Evolutionary conservation across 805 yeast genomes (phyloP).

Genomic region (Ogataea kodamae): DNA sequence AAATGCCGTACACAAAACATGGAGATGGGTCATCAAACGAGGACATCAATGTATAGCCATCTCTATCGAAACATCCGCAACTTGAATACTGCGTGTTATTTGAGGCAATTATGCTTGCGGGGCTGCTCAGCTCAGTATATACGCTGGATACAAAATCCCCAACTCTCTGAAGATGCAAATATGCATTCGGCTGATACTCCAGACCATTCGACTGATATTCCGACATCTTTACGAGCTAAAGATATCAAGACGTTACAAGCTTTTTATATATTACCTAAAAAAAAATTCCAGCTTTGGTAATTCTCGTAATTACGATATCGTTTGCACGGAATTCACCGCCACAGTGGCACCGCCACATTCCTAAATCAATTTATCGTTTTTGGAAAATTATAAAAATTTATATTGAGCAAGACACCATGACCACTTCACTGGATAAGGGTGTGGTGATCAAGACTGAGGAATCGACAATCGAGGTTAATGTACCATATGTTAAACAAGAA

Average conservation of each 20-base stretch:
- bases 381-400: slow-evolving; percentile 11
- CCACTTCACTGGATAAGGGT: not conserved
- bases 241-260: too few relatives aligned
- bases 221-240: slow-evolving; percentile 7
- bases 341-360: too few relatives aligned
- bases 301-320: too few relatives aligned
- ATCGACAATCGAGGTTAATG: not conserved
- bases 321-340: slow-evolving; percentile 3
- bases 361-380: slow-evolving; percentile 8
- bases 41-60: slow-evolving; percentile 43
- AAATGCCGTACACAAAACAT: slow-evolving; percentile 46
- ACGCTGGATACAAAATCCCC: not conserved
- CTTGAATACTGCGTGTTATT: not conserved
- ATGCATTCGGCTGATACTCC: slow-evolving; percentile 2
- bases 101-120: not conserved
- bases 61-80: slow-evolving; percentile 35
- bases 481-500: slow-evolving; percentile 2
- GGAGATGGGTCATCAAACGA: slow-evolving; percentile 47
- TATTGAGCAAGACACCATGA: slow-evolving; percentile 5
- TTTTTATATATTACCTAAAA: too few relatives aligned
- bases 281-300: too few relatives aligned
- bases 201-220: slow-evolving; percentile 7
- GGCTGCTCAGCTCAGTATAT: not conserved
- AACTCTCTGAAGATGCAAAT: slow-evolving; percentile 1
- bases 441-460: slow-evolving; percentile 1